Evolutionary conservation across 176 grass and related monocot species (phyloP).

Genomic region (Oryza longistaminata): DNA sequence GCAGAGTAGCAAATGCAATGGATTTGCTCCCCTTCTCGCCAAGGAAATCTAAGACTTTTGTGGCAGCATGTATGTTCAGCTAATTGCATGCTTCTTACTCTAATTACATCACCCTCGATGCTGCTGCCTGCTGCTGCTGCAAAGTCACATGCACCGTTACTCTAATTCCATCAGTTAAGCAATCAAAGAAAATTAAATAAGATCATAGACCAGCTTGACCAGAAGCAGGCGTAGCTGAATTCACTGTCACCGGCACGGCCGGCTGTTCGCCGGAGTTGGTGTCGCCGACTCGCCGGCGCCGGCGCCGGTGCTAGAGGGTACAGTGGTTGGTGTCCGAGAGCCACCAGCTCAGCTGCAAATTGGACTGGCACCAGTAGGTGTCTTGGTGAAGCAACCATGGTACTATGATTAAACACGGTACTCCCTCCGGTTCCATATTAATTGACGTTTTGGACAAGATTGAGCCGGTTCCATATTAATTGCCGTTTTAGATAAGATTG

Average conservation of each 20-base stretch:
- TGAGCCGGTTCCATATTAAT: no score
- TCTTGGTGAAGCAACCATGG: neutral
- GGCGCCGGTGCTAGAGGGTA: neutral
- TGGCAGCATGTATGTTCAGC: neutral
- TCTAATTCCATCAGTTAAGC: neutral
- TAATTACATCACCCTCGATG: conserved; percentile 21
- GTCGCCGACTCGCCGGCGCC: neutral
- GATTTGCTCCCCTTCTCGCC: neutral
- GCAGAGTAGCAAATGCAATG: neutral
- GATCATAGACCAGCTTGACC: neutral
- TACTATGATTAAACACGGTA: neutral
- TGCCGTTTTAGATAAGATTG: no score
- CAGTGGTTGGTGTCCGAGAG: neutral
- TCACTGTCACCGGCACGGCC: neutral
- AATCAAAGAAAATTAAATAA: neutral
- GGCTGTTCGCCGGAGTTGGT: neutral
- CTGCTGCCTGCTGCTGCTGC: neutral
- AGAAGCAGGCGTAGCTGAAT: neutral
- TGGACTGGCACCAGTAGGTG: neutral
- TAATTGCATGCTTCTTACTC: conserved; percentile 20
- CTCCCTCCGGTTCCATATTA: no score
- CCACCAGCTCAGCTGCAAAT: neutral
- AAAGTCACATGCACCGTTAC: conserved; percentile 25
- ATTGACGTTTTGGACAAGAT: no score
- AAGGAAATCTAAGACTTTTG: neutral